A percentile compares a stretch with the other conserved stretches of the same genome.
Conservation (phyloP, 345 rosid genomes). For the Hibiscus tridactylites region DNA sequence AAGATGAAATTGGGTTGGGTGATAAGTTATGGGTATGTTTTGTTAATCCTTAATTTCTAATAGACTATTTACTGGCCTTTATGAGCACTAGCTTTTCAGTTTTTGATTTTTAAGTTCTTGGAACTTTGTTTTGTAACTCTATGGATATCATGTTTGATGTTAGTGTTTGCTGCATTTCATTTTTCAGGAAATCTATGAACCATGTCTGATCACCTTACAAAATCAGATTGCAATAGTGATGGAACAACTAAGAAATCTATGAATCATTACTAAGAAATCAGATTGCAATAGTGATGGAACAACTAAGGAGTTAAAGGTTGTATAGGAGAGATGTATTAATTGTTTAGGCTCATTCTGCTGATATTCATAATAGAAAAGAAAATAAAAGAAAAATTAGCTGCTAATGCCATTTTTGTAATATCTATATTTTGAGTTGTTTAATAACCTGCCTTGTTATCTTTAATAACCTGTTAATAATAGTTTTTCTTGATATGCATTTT, state of each 20-base stretch:
- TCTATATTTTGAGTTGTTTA: no score
- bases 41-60: neutral
- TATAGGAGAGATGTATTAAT: no score
- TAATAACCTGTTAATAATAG: no score
- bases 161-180: conserved; percentile 6
- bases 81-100: neutral
- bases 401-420: no score
- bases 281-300: no score
- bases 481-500: no score
- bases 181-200: conserved; percentile 10
- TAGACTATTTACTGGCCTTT: neutral
- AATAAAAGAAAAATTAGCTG: no score
- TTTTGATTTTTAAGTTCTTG: neutral
- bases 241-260: conserved; percentile 20
- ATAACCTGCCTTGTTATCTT: no score
- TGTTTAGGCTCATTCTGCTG: no score
- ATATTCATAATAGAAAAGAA: no score
- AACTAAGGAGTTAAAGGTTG: no score
- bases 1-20: neutral
- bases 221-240: conserved; percentile 6
- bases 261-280: no score
- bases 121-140: neutral
- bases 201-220: conserved; percentile 28
- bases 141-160: neutral
- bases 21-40: neutral